Evolutionary conservation across 805 yeast genomes (phyloP), one percentile per base, ranked within the genome.

Genomic region (Ogataea ramenticola): DNA sequence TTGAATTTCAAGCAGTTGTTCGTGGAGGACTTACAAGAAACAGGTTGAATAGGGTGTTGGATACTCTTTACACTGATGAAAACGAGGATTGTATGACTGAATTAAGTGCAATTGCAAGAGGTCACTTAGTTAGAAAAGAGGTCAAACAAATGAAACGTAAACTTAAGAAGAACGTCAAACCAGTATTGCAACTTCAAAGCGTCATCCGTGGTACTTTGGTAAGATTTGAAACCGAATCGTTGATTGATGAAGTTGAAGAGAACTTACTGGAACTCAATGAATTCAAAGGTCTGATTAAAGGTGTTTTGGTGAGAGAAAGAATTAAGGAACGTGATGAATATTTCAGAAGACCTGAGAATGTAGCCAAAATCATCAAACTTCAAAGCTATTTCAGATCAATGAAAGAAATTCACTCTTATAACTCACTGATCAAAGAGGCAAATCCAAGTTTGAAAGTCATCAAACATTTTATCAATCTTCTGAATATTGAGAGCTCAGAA

Each of bases 361-460:
- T 75, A 34, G 72, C 70, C n/a, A 71, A 75, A 34, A 76, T 93
- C 15, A 68, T 87, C 48, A 75, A 71, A 54, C 76, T 90, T 16
- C 99, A 93, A 65, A 81, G 88, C 40, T 68, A 70, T 33, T 72
- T 91, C 44, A 75, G 89, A 45, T 81, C 88, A 29, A 70, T 73
- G 50, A 74, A 78, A 43, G 82, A 83, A 46, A 82, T 82, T 12
- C 71, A 68, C 30, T 93, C 96, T 1, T 93, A 87, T 62, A 75
- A 74, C 46, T 76, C 86, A 2, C 67, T 93, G 45, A 76, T 86
- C 40, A 73, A 76, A 10, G 79, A 76, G 60, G 75, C 73, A 33
- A 82, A 85, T 54, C 97, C 98, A 0, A 85, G 95, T 0, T 64
- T 93, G 40, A 65, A 80, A 29, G 85, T 87, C 0, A 81, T 93